Base-by-base conservation (phyloP, 805 yeast genomes). In the Candida arabinofermentans region DNA sequence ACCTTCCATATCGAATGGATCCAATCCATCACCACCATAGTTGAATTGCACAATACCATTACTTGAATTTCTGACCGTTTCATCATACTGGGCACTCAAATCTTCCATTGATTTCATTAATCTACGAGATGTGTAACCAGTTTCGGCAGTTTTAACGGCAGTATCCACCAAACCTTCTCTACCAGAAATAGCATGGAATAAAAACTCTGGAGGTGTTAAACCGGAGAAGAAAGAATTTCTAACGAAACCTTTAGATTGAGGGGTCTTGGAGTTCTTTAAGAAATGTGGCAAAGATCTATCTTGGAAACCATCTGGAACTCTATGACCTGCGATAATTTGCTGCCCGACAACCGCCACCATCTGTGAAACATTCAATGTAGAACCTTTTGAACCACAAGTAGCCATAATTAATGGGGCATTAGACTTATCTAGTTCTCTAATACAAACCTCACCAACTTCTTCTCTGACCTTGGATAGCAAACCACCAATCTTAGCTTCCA, bases 281-380 rank as follows among this genome's bases (percentile, higher is more conserved):
- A 93, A 93, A 68, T 93, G 99, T 10, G 99, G 99, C 53, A 93
- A 70, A 0, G 99, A 88, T 66, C 99, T 81, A 68, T 93, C 98
- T 66, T 93, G 98, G 75, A 93, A 93, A n/a, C 99, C 99, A 73
- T 93, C 96, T 19, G 99, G 98, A 47, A 93, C 99, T 77, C 99
- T 95, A 62, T 88, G 86, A 66, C 99, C 99, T 4, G 96, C 83
- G 54, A 93, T 93, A 71, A 93, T 93, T 67, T 93, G 99, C 70
- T 93, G 99, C 41, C 99, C 99, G 23, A 93, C 99, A 61, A 91
- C 96, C 0, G 99, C 99, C 75, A 93, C 98, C 99, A 93, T 93
- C 71, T 93, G 99, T 12, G 99, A 93, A 24, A 93, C 99, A 65
- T 93, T 93, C 48, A 95, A 76, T 0, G 96, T 89, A 30, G 98